Percentiles rank a stretch among this genome's conserved stretches.
Conservation (phyloP, 2,329 filamentous ascomycete species). For the Paecilomyces formosus region DNA sequence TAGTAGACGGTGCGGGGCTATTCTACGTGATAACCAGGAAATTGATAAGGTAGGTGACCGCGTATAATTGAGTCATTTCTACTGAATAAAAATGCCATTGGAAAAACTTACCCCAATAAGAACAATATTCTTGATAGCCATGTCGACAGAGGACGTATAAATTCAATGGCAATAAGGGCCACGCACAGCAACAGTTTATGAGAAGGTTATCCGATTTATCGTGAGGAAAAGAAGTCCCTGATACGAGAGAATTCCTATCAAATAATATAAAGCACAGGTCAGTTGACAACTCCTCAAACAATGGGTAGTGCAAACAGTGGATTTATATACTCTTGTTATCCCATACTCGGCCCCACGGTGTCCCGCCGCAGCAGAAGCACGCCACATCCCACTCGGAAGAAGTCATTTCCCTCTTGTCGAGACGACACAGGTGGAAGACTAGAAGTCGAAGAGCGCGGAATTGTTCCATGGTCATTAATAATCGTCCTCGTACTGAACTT, state of each 20-base stretch:
- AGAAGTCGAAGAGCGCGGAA: not conserved
- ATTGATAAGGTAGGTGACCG: too few species aligned
- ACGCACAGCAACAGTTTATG: too few species aligned
- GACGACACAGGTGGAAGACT: not conserved
- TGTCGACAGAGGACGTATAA: not conserved
- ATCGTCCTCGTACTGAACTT: not conserved
- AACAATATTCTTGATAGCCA: conserved; percentile 5
- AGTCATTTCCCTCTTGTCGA: not conserved
- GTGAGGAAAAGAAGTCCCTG: too few species aligned
- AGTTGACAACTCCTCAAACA: too few species aligned
- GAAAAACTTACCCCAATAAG: conserved; percentile 1
- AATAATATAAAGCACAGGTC: too few species aligned
- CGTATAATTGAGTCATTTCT: not conserved
- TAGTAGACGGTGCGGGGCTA: not conserved
- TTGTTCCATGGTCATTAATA: not conserved
- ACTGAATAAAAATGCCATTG: not conserved
- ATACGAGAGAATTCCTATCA: too few species aligned
- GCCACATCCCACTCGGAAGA: not conserved
- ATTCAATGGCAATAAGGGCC: too few species aligned
- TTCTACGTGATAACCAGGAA: not conserved
- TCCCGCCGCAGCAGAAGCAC: not conserved
- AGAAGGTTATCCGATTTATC: too few species aligned
- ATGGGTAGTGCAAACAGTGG: too few species aligned
- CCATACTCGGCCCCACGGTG: not conserved
- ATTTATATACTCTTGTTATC: too few species aligned